These are phyloP conservation scores for Pascua guehoae DNA, from an alignment of 1,284 basidiomycete genomes.

Conservation along the genomic window DNA sequence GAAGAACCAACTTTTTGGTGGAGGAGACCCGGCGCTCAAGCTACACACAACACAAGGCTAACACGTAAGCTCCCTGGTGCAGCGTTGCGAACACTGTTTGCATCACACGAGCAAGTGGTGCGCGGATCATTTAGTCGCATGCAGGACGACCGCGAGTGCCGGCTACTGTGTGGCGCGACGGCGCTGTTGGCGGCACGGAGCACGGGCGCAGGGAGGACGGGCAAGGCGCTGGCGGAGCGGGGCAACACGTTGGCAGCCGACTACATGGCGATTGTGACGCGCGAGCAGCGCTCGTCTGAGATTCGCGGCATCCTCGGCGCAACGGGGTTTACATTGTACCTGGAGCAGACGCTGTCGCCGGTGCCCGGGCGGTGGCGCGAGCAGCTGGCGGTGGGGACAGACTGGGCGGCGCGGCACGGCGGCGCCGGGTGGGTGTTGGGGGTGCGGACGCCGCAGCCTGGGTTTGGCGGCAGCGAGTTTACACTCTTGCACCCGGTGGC, in stretches of 20 bases:
- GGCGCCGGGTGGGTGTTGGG: conserved; percentile 7
- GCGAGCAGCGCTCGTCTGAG: neutral
- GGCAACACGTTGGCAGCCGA: neutral
- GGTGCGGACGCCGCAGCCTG: conserved; percentile 4
- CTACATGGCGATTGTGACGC: conserved; percentile 2
- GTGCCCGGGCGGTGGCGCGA: conserved; percentile 6
- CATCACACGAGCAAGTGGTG: neutral
- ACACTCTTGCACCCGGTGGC: conserved; percentile 3
- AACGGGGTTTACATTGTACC: conserved; percentile 2
- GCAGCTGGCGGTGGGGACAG: conserved; percentile 3
- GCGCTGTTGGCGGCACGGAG: conserved; percentile 1
- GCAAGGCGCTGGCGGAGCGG: neutral
- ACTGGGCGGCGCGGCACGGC: conserved; percentile 6
- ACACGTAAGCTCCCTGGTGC: neutral
- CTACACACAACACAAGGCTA: neutral
- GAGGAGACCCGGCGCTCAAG: neutral
- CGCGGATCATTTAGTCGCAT: conserved; percentile 2
- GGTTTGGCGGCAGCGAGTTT: neutral
- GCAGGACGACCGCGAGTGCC: conserved; percentile 3
- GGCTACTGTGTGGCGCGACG: conserved; percentile 1
- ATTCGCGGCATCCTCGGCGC: conserved; percentile 4
- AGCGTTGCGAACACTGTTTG: neutral
- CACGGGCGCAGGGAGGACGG: neutral
- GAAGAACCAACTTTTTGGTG: neutral
- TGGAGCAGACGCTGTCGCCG: conserved; percentile 2